Evolutionary conservation across 371 early-diverging fungal species (phyloP), one percentile per base, ranked within the genome.

Genomic region (Thermomucor indicae-seudaticae): DNA sequence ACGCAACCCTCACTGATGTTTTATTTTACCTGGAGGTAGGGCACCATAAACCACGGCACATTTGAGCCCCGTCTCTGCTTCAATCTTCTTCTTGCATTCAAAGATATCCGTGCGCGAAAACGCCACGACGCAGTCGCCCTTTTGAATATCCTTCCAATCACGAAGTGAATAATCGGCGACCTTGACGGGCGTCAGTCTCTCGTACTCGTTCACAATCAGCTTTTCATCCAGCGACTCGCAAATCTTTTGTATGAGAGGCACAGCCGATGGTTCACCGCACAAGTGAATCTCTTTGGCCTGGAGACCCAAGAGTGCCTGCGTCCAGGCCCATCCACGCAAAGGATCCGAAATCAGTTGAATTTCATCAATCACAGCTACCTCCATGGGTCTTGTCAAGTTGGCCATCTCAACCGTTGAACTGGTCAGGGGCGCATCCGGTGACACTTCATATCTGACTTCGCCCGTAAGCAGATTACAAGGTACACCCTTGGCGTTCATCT

Each of bases 241-340:
- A 24, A 97, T 75, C 11, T 70, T 64, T 61, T 86, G 73, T n/a
- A 97, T 76, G 16, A 97, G 60, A 1, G 85, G 85, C 10, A 96
- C 87, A 2, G 85, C 92, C 0, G 94, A 82, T 6, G 85, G 81
- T 58, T 97, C 98, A 6, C 98, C 98, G 53, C 97, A 97, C 6
- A 97, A 67, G 72, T 96, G 95, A 19, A 97, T 75, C 54, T 93
- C 94, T 11, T 79, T 58, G 1, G 96, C 96, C 6, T 80, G 85
- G 28, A 97, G 52, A 14, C 81, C 88, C 16, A 96, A 55, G 11
- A 96, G 37, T 1, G 96, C 97, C 35, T 85, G 82, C 14, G 95
- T 92, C 96, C 97, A 97, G 10, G 96, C 97, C 94, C 93, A 96
- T 0, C 98, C 98, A 11, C 98, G 82, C 42, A 81, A 69, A 7